Conservation (phyloP, 2,329 filamentous ascomycete genomes). For the Fusarium sp. region DNA sequence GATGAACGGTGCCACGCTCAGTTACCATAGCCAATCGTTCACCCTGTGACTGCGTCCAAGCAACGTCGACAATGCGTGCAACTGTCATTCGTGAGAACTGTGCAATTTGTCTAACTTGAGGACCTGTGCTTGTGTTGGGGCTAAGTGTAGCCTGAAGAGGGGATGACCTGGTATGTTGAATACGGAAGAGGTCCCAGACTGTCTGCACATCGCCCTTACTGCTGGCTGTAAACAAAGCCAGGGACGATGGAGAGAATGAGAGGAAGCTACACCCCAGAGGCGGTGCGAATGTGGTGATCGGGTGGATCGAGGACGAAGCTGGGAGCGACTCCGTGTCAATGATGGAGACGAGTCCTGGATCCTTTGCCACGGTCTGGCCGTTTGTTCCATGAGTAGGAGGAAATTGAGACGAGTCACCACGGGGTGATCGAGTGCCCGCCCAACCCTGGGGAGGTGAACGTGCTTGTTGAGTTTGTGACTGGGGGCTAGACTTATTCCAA, state of each 20-base stretch:
- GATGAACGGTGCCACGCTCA: conserved; percentile 93
- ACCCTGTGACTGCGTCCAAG: conserved; percentile 84
- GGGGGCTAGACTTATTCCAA: conserved; percentile 70
- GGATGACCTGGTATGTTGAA: conserved; percentile 72
- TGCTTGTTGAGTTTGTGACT: conserved; percentile 58
- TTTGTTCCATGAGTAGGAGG: conserved; percentile 79
- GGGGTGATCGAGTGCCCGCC: conserved; percentile 58
- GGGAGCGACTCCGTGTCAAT: conserved; percentile 74
- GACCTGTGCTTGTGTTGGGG: conserved; percentile 61
- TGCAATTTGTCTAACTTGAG: conserved; percentile 83
- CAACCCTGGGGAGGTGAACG: conserved; percentile 64
- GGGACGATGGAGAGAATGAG: conserved; percentile 79
- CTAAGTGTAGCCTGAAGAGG: conserved; percentile 63
- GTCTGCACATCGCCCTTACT: conserved; percentile 86
- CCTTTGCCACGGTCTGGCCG: conserved; percentile 68
- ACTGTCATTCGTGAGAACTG: conserved; percentile 93
- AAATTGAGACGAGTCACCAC: conserved; percentile 67
- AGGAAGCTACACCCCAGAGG: conserved; percentile 83
- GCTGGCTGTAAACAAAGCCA: conserved; percentile 82
- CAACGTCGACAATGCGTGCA: conserved; percentile 88
- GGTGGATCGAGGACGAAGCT: conserved; percentile 65
- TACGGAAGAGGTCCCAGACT: conserved; percentile 81
- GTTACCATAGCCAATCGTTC: conserved; percentile 91
- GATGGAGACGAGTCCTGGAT: conserved; percentile 80
- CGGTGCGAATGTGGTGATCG: conserved; percentile 77